Evolutionary conservation across 2,329 filamentous ascomycete genomes (phyloP).

Genomic region (Cryphonectria parasitica): DNA sequence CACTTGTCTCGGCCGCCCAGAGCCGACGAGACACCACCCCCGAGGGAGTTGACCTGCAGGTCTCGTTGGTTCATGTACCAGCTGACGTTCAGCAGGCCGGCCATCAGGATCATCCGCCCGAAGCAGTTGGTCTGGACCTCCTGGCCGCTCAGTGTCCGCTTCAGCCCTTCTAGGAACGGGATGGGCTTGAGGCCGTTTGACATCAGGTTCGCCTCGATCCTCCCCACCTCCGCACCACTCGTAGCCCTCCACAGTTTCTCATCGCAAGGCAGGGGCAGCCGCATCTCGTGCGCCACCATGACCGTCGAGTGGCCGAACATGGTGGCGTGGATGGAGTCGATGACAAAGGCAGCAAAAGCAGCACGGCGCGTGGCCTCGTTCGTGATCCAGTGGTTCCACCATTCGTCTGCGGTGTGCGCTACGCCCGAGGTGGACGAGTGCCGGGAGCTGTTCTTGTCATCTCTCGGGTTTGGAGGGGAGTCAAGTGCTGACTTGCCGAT

Average conservation of each 20-base stretch:
- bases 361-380: slow-evolving; percentile 88
- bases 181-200: slow-evolving; percentile 82
- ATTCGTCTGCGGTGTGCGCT: slow-evolving; percentile 78
- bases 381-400: slow-evolving; percentile 96
- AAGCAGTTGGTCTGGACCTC: slow-evolving; percentile 91
- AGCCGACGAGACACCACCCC: slow-evolving; percentile 70
- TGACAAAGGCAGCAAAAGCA: slow-evolving; percentile 91
- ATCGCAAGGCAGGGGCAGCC: slow-evolving; percentile 87
- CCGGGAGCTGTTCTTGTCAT: slow-evolving; percentile 61
- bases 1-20: slow-evolving; percentile 90
- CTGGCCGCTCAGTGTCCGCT: slow-evolving; percentile 83
- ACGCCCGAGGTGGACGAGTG: slow-evolving; percentile 65
- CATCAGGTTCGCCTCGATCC: slow-evolving; percentile 79
- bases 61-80: slow-evolving; percentile 99
- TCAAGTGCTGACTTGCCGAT: slow-evolving; percentile 85
- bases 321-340: slow-evolving; percentile 94
- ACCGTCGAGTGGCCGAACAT: slow-evolving; percentile 98
- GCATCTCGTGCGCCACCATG: slow-evolving; percentile 96
- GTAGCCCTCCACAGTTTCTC: slow-evolving; percentile 91
- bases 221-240: slow-evolving; percentile 82
- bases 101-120: slow-evolving; percentile 91
- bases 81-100: slow-evolving; percentile 87
- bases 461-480: slow-evolving; percentile 75
- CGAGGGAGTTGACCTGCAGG: slow-evolving; percentile 86
- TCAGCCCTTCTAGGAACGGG: slow-evolving; percentile 88